phyloP scores from a whole-genome alignment of 768 basidiomycete genomes.

The Macrolepiota dolichaula region DNA sequence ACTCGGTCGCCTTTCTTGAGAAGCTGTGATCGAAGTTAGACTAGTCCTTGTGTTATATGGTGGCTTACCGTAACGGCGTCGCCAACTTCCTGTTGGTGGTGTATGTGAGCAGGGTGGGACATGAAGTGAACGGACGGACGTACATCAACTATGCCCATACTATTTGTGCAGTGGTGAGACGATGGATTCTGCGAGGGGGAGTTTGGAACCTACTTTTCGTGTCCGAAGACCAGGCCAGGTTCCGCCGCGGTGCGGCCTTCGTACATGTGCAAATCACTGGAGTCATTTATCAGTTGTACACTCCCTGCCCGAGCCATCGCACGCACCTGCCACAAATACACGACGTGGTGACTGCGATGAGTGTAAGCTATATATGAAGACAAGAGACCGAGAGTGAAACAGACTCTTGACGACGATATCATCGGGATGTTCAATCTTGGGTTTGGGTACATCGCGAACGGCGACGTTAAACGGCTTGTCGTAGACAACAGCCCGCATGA shows the following conservation, averaged over 20 bases:
- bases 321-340: constrained; percentile 49
- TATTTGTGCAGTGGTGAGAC: constrained; percentile 13
- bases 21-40: constrained; percentile 23
- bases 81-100: constrained; percentile 35
- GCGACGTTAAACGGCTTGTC: constrained; percentile 46
- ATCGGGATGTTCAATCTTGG: constrained; percentile 47
- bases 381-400: background rate
- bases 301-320: background rate
- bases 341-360: constrained; percentile 40
- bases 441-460: constrained; percentile 42
- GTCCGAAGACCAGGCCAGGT: constrained; percentile 49
- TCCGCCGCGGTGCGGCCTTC: constrained; percentile 51
- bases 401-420: constrained; percentile 48
- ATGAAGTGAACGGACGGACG: constrained; percentile 5
- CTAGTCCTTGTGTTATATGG: background rate
- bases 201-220: constrained; percentile 41
- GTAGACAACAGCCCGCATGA: constrained; percentile 55
- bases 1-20: constrained; percentile 56
- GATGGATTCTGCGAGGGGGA: background rate
- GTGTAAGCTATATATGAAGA: background rate
- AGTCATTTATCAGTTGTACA: background rate
- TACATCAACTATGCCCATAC: constrained; percentile 51
- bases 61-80: constrained; percentile 36
- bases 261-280: constrained; percentile 53
- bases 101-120: background rate